Conservation (phyloP, 768 basidiomycete species). For the Termitomyces sp. region DNA sequence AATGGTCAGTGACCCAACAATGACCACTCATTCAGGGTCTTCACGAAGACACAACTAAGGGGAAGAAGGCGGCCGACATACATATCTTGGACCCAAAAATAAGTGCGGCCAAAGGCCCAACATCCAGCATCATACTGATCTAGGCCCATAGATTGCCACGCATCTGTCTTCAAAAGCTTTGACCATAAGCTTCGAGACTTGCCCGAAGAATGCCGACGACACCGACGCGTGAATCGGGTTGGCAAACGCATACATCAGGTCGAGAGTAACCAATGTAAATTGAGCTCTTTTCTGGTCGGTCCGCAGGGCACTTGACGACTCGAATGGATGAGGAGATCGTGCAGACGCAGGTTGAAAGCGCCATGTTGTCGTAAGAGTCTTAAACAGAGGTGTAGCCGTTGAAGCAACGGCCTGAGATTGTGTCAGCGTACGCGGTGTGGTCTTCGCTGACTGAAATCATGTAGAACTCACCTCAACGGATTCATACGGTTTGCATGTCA, state of each 20-base stretch:
- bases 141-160: constrained; percentile 60
- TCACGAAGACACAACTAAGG: background rate
- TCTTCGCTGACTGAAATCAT: background rate
- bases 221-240: constrained; percentile 83
- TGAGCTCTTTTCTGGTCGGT: constrained; percentile 21
- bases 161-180: constrained; percentile 90
- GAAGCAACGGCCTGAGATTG: constrained; percentile 63
- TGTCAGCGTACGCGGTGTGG: background rate
- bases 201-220: constrained; percentile 82
- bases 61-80: background rate
- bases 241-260: constrained; percentile 82
- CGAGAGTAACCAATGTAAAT: constrained; percentile 81
- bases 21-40: background rate
- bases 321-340: constrained; percentile 34
- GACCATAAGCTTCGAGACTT: constrained; percentile 87
- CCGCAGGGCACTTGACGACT: constrained; percentile 13
- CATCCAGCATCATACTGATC: constrained; percentile 16
- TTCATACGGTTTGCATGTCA: constrained; percentile 74
- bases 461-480: constrained; percentile 67
- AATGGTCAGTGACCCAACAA: no score
- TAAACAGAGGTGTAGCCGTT: constrained; percentile 72
- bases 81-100: background rate
- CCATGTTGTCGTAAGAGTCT: constrained; percentile 69
- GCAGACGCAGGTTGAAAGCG: constrained; percentile 58
- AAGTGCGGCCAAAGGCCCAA: background rate